Conservation (phyloP, 2,329 filamentous ascomycete species). For the Xylaria sp. region DNA sequence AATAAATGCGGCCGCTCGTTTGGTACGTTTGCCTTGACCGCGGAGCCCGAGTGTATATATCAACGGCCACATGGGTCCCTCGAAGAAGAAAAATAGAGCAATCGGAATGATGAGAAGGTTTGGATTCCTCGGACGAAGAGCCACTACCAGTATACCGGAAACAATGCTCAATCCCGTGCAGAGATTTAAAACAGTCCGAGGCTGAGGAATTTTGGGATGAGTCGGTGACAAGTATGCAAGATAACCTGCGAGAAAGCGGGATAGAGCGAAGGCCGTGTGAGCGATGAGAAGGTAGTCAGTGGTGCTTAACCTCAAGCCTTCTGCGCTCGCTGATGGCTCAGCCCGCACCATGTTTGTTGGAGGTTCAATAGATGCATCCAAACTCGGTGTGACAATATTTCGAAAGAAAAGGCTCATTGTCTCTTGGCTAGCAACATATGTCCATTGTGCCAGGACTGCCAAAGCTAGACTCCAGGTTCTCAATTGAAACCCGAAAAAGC, state of each 20-base stretch:
- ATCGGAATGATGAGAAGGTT: conserved; percentile 64
- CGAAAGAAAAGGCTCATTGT: conserved; percentile 65
- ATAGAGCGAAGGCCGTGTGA: conserved; percentile 74
- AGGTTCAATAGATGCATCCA: neutral
- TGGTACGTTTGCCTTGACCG: conserved; percentile 80
- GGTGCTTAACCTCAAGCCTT: conserved; percentile 57
- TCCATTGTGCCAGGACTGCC: conserved; percentile 77
- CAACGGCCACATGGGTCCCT: conserved; percentile 82
- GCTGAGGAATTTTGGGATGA: conserved; percentile 60
- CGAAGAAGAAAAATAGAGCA: conserved; percentile 77
- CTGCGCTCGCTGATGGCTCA: conserved; percentile 50
- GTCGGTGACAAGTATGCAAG: conserved; percentile 64
- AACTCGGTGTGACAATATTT: conserved; percentile 50
- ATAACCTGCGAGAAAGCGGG: conserved; percentile 70
- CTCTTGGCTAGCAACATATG: conserved; percentile 78
- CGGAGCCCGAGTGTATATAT: conserved; percentile 81
- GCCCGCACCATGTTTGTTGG: conserved; percentile 35
- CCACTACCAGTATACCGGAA: conserved; percentile 54
- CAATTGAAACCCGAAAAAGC: conserved; percentile 56
- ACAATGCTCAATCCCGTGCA: conserved; percentile 67
- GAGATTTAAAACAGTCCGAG: conserved; percentile 71
- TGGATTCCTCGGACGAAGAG: conserved; percentile 51
- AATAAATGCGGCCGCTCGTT: conserved; percentile 77
- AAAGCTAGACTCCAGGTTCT: conserved; percentile 67
- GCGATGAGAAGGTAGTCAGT: conserved; percentile 74